A percentile compares a stretch with the other conserved stretches of the same genome.
These are phyloP conservation scores for Pittosporum tobira DNA, from an alignment of 129 eudicot species.

Conservation along the genomic window DNA sequence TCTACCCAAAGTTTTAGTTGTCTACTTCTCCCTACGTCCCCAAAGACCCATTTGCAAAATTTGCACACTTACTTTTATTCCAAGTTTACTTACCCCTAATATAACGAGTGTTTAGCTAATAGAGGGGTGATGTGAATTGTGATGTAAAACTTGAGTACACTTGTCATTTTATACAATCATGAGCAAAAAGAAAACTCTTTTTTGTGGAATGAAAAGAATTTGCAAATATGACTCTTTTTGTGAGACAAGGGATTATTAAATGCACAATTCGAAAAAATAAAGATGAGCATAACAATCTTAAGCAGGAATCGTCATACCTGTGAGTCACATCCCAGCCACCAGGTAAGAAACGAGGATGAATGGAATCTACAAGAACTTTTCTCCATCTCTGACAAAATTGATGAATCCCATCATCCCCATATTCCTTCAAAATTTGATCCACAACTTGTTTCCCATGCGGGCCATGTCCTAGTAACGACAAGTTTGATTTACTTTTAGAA, in stretches of 20 bases:
- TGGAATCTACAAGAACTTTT: slow-evolving; percentile 79
- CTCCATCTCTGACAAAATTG: slow-evolving; percentile 97
- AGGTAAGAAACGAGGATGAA: slow-evolving; percentile 82
- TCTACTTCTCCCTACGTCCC: background rate
- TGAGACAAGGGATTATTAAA: background rate
- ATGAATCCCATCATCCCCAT: slow-evolving; percentile 81
- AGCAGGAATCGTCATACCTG: slow-evolving; percentile 41
- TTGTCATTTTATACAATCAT: no score
- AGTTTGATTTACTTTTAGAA: slow-evolving; percentile 41
- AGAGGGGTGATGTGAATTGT: no score
- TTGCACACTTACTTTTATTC: no score
- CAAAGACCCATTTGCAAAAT: no score
- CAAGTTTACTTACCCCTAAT: no score
- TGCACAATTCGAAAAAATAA: background rate
- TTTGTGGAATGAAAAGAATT: no score
- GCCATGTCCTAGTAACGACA: slow-evolving; percentile 85
- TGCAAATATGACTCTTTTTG: no score
- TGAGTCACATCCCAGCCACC: slow-evolving; percentile 95
- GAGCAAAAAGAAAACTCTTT: no score
- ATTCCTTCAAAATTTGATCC: slow-evolving; percentile 46
- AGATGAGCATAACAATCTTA: background rate
- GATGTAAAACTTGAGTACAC: no score
- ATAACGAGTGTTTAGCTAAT: no score
- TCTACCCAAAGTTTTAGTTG: background rate
- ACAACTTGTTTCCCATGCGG: slow-evolving; percentile 96